Percentiles rank a stretch among this genome's conserved stretches.
phyloP scores from a whole-genome alignment of 192 early-diverging fungal species.

The Radiomyces spectabilis region DNA sequence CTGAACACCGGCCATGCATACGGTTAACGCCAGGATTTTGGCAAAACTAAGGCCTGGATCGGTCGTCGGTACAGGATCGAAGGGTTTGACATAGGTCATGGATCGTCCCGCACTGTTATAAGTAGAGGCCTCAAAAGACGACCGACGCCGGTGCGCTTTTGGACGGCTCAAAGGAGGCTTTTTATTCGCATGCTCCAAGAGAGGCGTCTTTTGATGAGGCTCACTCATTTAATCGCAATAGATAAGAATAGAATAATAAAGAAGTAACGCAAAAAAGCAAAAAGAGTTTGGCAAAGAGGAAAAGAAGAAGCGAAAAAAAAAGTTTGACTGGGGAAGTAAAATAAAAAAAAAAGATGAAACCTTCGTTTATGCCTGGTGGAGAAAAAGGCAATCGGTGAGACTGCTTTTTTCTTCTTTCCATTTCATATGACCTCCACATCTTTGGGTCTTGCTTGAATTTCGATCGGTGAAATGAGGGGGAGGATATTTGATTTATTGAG shows the following conservation, averaged over 20 bases:
- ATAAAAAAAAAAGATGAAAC: background rate
- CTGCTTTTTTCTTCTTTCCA: too few relatives aligned
- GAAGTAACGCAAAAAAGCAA: background rate
- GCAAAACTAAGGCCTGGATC: slow-evolving; percentile 2
- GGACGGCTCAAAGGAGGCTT: slow-evolving; percentile 11
- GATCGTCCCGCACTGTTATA: slow-evolving; percentile 1
- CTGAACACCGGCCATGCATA: slow-evolving; percentile 60
- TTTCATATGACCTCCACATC: too few relatives aligned
- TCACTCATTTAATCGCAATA: background rate
- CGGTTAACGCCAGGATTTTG: slow-evolving; percentile 35
- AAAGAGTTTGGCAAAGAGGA: background rate
- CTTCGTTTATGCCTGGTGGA: too few relatives aligned
- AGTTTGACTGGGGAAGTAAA: background rate
- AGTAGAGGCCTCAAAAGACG: slow-evolving; percentile 17
- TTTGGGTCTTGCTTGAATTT: too few relatives aligned
- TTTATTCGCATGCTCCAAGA: too few relatives aligned
- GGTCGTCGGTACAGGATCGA: background rate
- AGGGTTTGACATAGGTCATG: background rate
- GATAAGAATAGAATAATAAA: background rate
- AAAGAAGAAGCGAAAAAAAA: background rate
- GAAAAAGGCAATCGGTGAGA: too few relatives aligned
- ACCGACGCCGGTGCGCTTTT: background rate
- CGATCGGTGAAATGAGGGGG: too few relatives aligned
- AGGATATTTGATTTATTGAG: too few relatives aligned
- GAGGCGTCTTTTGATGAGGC: too few relatives aligned